These are phyloP conservation scores for Tympanopsis confertula DNA, from an alignment of 2,329 filamentous ascomycete genomes.

Conservation along the genomic window DNA sequence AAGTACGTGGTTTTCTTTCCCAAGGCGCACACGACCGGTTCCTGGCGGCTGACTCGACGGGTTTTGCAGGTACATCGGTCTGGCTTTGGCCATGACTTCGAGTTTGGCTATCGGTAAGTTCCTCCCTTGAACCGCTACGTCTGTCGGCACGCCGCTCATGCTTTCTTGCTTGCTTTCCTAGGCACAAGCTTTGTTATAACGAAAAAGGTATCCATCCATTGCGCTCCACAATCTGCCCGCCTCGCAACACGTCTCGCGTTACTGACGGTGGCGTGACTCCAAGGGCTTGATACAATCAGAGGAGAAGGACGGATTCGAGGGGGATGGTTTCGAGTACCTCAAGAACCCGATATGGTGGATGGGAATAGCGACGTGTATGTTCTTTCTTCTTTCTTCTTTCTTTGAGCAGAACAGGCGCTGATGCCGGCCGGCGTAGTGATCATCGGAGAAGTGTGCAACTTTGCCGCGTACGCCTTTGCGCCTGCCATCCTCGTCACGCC, in stretches of 20 bases:
- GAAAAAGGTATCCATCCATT: slow-evolving; percentile 64
- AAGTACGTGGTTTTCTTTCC: background rate
- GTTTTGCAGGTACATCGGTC: slow-evolving; percentile 59
- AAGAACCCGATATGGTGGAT: slow-evolving; percentile 96
- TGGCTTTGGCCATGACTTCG: slow-evolving; percentile 63
- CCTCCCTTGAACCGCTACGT: slow-evolving; percentile 3
- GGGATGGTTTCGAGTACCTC: slow-evolving; percentile 88
- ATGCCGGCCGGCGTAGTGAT: too few relatives aligned
- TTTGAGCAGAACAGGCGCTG: too few relatives aligned
- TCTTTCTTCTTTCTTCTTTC: too few relatives aligned
- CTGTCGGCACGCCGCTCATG: slow-evolving; percentile 4
- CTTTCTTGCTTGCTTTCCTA: slow-evolving; percentile 20
- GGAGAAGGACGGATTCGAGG: slow-evolving; percentile 87
- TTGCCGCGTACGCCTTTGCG: slow-evolving; percentile 94
- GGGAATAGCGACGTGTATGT: slow-evolving; percentile 76
- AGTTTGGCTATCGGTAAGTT: slow-evolving; percentile 64
- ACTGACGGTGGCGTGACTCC: slow-evolving; percentile 2
- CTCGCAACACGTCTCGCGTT: slow-evolving; percentile 2
- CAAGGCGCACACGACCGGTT: background rate
- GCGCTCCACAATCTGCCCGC: slow-evolving; percentile 3
- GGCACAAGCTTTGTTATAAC: slow-evolving; percentile 97
- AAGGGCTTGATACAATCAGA: slow-evolving; percentile 83
- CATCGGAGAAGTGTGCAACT: slow-evolving; percentile 89
- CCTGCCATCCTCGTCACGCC: slow-evolving; percentile 95
- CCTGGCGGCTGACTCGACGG: background rate